These are phyloP conservation scores for Coemansia sp. DNA, from an alignment of 192 early-diverging fungal genomes.

Conservation along the genomic window DNA sequence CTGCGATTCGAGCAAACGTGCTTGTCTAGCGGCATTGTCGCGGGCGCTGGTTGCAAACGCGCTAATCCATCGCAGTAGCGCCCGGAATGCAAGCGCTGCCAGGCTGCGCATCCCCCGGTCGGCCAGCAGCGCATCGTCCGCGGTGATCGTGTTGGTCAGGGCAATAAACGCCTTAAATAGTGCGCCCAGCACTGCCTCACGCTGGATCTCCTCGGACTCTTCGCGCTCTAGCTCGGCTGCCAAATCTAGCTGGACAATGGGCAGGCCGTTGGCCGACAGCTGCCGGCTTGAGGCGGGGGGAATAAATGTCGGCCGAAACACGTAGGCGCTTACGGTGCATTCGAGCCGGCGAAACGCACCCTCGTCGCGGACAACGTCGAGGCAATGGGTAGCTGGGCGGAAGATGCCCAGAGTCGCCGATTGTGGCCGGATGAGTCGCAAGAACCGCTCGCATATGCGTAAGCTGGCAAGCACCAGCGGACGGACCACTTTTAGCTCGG, in stretches of 20 bases:
- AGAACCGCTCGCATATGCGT: conserved; percentile 8
- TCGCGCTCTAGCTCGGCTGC: conserved; percentile 14
- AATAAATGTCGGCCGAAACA: conserved; percentile 2
- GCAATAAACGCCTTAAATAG: conserved; percentile 11
- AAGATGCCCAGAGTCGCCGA: conserved; percentile 23
- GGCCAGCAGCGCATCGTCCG: background rate
- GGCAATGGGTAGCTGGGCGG: background rate
- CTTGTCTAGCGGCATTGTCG: conserved; percentile 14
- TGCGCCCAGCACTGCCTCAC: conserved; percentile 10
- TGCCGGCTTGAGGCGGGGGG: background rate
- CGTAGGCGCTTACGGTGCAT: background rate
- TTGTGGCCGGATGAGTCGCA: conserved; percentile 1
- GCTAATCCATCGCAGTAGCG: conserved; percentile 20
- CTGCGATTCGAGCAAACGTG: conserved; percentile 3
- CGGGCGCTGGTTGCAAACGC: conserved; percentile 17
- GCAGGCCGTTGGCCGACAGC: background rate
- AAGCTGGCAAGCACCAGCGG: background rate
- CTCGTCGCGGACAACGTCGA: background rate
- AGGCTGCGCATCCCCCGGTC: background rate
- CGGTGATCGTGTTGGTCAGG: background rate
- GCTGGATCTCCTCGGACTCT: conserved; percentile 14
- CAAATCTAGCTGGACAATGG: background rate
- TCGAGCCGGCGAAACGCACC: background rate
- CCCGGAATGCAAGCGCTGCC: conserved; percentile 7
- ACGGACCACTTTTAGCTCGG: background rate